Evolutionary conservation across 306 rosid genomes (phyloP), one percentile per base, ranked within the genome.

Genomic region (Lablab purpureus): DNA sequence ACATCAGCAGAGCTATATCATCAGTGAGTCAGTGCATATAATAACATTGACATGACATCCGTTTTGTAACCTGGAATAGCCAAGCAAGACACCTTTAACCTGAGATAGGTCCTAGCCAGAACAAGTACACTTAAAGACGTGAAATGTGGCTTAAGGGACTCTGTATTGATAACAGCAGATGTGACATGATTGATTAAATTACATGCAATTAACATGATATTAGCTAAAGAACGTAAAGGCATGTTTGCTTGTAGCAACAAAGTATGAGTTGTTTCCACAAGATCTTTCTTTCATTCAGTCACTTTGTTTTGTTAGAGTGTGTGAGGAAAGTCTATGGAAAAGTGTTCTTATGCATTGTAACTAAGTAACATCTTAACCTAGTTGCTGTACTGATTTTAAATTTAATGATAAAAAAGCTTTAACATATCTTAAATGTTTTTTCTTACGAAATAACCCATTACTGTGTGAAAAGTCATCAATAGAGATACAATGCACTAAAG

Each of bases 21-120:
- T 65, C n/a, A 5, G 30, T 40, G 10, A 40, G 52, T 67, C 3
- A 37, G 51, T 21, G 32, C 50, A 19, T 18, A 65, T 15, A 17
- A 63, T 17, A 64, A 36, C 49, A 36, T 18, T 2, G 47, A 1
- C 27, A 63, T 1, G 67, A 2, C 14, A 63, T 63, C 15, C 46
- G 15, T 32, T 63, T 63, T 63, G 17, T n/a, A 15, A 62, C 43
- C 43, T 62, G 41, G 43, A 60, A 60, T 15, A 28, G 66, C 66
- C 19, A 59, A 25, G 37, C 28, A 56, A 58, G 67, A 27, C 21
- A 30, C 7, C 43, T 62, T 62, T 30, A 62, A 25, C 66, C 66
- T 27, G 66, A 14, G 10, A 59, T 27, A 58, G 65, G 65, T 25
- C 65, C 15, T 58, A 2, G 12, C 1, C 34, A 23, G 65, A 58